Percentiles rank a stretch among this genome's conserved stretches.
Conservation (phyloP, 2,329 filamentous ascomycete species). For the Colletotrichum theobromicola region DNA sequence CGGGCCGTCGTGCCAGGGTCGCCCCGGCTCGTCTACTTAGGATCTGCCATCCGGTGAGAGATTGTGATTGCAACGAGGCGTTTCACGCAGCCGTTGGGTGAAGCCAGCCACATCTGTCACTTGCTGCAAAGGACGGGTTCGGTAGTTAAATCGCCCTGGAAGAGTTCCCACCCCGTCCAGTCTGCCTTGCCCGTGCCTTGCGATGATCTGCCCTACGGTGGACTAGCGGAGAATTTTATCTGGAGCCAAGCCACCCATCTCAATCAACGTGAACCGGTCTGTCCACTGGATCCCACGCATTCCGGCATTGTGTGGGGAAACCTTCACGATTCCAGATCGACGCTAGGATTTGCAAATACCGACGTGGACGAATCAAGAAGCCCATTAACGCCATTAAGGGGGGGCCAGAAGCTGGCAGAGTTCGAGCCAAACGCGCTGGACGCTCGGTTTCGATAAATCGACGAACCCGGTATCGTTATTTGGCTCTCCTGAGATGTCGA, state of each 20-base stretch:
- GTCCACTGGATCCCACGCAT: neutral
- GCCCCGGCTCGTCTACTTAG: neutral
- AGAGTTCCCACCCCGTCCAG: neutral
- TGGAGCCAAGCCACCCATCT: conserved; percentile 6
- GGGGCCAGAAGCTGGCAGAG: neutral
- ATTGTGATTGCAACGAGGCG: neutral
- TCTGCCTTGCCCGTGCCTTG: conserved; percentile 8
- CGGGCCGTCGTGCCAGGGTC: neutral
- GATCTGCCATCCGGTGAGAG: neutral
- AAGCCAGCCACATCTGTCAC: neutral
- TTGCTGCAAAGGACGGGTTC: neutral
- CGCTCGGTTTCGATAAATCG: conserved; percentile 1
- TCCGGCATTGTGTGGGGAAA: neutral
- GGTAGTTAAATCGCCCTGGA: neutral
- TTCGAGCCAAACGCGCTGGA: neutral
- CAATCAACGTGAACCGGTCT: neutral
- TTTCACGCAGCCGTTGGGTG: neutral
- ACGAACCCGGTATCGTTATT: neutral
- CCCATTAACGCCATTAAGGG: too few species aligned
- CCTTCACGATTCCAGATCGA: neutral
- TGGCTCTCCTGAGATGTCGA: neutral
- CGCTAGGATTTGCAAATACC: neutral
- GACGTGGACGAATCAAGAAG: neutral
- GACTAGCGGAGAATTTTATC: conserved; percentile 6
- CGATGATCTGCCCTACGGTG: conserved; percentile 3